A percentile compares a stretch with the other conserved stretches of the same genome.
Evolutionary conservation across 2,329 filamentous ascomycete species (phyloP).

Genomic region (Botrytis fragariae): DNA sequence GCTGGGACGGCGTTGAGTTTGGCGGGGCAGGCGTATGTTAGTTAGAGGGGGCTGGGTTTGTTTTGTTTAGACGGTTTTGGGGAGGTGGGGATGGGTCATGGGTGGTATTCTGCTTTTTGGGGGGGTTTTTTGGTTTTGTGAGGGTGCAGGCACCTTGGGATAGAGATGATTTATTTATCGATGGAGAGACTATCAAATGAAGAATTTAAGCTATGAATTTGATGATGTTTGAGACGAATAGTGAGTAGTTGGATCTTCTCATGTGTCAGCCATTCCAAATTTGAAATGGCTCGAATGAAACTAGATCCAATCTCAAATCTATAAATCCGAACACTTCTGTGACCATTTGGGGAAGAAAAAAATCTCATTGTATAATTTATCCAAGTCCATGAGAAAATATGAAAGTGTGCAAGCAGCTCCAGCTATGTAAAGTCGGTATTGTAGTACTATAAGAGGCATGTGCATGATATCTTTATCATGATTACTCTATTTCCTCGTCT

Average conservation of each 20-base stretch:
- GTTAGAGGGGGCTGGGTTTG: background rate
- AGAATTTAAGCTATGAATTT: background rate
- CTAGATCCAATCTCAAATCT: fast-evolving
- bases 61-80: background rate
- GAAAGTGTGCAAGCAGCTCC: background rate
- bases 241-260: background rate
- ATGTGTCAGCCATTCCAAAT: background rate
- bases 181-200: background rate
- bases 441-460: background rate
- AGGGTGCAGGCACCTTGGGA: background rate
- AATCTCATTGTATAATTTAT: background rate
- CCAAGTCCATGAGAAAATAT: background rate
- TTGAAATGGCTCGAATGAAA: background rate
- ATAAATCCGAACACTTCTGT: background rate
- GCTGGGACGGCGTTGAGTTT: slow-evolving; percentile 25
- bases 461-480: background rate
- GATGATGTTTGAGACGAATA: background rate
- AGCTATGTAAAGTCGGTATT: background rate
- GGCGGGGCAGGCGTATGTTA: slow-evolving; percentile 26
- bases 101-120: background rate
- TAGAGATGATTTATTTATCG: background rate
- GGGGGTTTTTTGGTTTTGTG: background rate
- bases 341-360: background rate
- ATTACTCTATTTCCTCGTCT: background rate
- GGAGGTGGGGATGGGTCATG: background rate